phyloP scores from a whole-genome alignment of 192 early-diverging fungal genomes.

The Dimargaris cristalligena region DNA sequence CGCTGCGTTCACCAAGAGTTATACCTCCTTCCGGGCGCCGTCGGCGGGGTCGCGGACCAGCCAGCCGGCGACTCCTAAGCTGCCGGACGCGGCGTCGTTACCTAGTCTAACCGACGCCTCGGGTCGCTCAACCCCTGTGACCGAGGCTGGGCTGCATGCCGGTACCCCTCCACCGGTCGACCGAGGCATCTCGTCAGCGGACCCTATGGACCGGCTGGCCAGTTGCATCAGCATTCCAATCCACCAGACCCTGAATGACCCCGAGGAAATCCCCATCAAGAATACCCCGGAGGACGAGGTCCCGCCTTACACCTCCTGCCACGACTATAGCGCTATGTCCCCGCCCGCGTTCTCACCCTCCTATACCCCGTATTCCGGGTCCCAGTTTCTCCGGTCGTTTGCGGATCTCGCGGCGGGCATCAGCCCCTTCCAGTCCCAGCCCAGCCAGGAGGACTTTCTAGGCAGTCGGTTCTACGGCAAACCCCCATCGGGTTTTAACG shows the following conservation, averaged over 20 bases:
- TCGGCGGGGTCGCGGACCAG: too few species aligned
- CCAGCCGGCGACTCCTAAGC: too few species aligned
- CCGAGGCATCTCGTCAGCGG: too few species aligned
- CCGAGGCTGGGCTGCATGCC: not conserved
- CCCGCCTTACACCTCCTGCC: not conserved
- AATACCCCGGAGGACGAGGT: not conserved
- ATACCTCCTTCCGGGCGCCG: too few species aligned
- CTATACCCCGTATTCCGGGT: not conserved
- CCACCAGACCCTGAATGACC: not conserved
- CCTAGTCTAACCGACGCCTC: conserved; percentile 1
- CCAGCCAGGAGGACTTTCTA: too few species aligned
- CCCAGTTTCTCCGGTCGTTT: not conserved
- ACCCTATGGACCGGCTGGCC: not conserved
- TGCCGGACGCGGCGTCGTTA: not conserved
- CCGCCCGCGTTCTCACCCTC: not conserved
- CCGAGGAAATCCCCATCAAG: not conserved
- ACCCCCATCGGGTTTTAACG: too few species aligned
- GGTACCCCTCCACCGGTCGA: not conserved
- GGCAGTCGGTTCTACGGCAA: too few species aligned
- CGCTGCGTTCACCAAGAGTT: too few species aligned
- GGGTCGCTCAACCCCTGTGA: not conserved
- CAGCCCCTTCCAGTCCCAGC: not conserved
- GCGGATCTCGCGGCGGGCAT: not conserved
- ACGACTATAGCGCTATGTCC: not conserved
- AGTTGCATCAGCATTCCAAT: not conserved